Percentiles rank a stretch among this genome's conserved stretches.
Evolutionary conservation across 164 flowering plant genomes (phyloP).

Genomic region (Vitis labrusca): DNA sequence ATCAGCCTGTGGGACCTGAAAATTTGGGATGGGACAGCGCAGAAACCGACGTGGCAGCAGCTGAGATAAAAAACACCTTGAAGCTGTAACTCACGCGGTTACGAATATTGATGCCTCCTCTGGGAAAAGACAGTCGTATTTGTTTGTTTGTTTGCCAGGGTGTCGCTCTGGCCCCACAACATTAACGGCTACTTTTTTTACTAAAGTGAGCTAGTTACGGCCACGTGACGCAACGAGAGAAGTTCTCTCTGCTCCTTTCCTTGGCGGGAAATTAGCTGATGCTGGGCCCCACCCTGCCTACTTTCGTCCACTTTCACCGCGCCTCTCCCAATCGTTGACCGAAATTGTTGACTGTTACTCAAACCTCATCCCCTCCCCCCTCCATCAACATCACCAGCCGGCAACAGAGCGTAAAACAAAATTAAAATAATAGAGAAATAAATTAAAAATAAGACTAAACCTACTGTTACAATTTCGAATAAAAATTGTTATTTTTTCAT

Average conservation of each 20-base stretch:
- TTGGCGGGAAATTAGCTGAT: slow-evolving; percentile 9
- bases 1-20: background rate
- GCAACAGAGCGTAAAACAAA: background rate
- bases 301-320: background rate
- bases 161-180: slow-evolving; percentile 7
- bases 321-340: slow-evolving; percentile 18
- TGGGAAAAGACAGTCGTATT: background rate
- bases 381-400: background rate
- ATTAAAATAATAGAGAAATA: background rate
- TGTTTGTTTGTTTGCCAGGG: slow-evolving; percentile 9
- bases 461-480: slow-evolving; percentile 12
- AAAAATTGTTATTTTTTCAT: slow-evolving; percentile 5
- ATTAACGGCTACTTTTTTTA: slow-evolving; percentile 23
- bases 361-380: background rate
- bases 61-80: background rate
- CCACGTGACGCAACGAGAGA: slow-evolving; percentile 11
- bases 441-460: background rate
- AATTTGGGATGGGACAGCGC: background rate
- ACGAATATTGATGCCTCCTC: background rate
- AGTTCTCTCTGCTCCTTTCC: background rate
- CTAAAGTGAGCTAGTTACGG: background rate
- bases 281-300: background rate
- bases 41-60: slow-evolving; percentile 7
- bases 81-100: slow-evolving; percentile 1
- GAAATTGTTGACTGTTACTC: background rate